Base-by-base conservation (phyloP, 495 filamentous ascomycete species). In the Aspergillus egyptiacus region DNA sequence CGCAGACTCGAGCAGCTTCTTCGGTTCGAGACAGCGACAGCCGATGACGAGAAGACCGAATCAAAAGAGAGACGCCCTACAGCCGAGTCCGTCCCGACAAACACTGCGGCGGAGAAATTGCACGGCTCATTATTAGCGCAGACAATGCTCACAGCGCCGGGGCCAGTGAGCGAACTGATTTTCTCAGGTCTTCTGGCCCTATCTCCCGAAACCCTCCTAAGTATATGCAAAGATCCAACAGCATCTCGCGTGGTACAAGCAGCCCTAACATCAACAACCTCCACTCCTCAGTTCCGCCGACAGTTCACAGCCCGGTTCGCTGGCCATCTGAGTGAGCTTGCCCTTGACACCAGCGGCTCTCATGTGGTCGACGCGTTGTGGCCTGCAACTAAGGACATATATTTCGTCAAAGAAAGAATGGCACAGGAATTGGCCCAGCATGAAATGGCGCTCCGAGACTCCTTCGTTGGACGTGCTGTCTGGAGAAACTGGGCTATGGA, bases 401-500 rank as follows among this genome's bases (percentile, higher is more conserved):
- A 78, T 43, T 84, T 84, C 52, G 73, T 86, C 51, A 77, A 83
- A 39, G 83, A 87, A 59, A 66, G 77, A 8, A 75, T 87, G 54
- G 84, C 84, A 8, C 73, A 81, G 47, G 82, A 86, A 57, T 61
- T 89, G 6, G 60, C 71, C 1, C 64, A 74, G 37, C 66, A 73
- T 48, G 91, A 96, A 61, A 54, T 72, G 25, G 62, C 73, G 9
- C 70, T 98, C 14, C 76, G 90, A 18, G 83, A 88, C 48, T 84
- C 82, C 0, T 84, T 78, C 54, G 72, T 84, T 19, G 93, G 93
- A 2, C 71, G 90, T 5, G 85, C 83, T 2, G 87, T 95, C 9
- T 96, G 89, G 91, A 73, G 84, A 45, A 87, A 93, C 51, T 98
- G 93, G 94, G 79, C 76, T 44, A 89, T 95, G 70, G 93, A 97